Percentiles rank a stretch among this genome's conserved stretches.
Evolutionary conservation across 176 grass and related monocot genomes (phyloP).

Genomic region (Ampelocalamus luodianensis): DNA sequence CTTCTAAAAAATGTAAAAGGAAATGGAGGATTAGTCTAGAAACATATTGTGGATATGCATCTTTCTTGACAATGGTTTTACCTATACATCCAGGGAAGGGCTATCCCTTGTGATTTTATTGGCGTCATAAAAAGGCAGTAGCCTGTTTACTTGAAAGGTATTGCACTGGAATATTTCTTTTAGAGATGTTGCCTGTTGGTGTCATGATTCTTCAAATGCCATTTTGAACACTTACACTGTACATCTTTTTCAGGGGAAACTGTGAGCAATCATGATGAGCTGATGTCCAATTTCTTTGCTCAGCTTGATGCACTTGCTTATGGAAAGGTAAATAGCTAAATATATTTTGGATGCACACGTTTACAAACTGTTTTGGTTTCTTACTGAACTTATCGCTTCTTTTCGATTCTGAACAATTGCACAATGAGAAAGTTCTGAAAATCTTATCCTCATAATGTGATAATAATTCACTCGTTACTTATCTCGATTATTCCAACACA

Average conservation of each 20-base stretch:
- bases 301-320: slow-evolving; percentile 99
- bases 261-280: slow-evolving; percentile 95
- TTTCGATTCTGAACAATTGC: slow-evolving; percentile 87
- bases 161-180: slow-evolving; percentile 22
- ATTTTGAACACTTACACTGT: slow-evolving; percentile 39
- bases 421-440: slow-evolving; percentile 63
- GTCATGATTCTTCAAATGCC: slow-evolving; percentile 29
- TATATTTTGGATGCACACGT: not conserved
- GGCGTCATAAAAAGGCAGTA: slow-evolving; percentile 85
- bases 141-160: slow-evolving; percentile 84
- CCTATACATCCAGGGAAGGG: slow-evolving; percentile 74
- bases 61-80: slow-evolving; percentile 25
- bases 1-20: slow-evolving; percentile 12
- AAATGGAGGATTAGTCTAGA: not conserved
- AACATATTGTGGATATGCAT: slow-evolving; percentile 18
- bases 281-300: slow-evolving; percentile 99
- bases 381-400: slow-evolving; percentile 19
- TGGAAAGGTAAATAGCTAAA: slow-evolving; percentile 72
- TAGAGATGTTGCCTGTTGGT: slow-evolving; percentile 1
- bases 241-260: slow-evolving; percentile 64
- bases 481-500: slow-evolving; percentile 1
- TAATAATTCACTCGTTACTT: slow-evolving; percentile 1
- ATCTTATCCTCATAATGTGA: slow-evolving; percentile 95
- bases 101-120: slow-evolving; percentile 98
- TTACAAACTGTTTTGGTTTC: slow-evolving; percentile 37